Percentiles rank a stretch among this genome's conserved stretches.
Evolutionary conservation across 139 green algal genomes (phyloP).

Genomic region (Picochlorum sp.): DNA sequence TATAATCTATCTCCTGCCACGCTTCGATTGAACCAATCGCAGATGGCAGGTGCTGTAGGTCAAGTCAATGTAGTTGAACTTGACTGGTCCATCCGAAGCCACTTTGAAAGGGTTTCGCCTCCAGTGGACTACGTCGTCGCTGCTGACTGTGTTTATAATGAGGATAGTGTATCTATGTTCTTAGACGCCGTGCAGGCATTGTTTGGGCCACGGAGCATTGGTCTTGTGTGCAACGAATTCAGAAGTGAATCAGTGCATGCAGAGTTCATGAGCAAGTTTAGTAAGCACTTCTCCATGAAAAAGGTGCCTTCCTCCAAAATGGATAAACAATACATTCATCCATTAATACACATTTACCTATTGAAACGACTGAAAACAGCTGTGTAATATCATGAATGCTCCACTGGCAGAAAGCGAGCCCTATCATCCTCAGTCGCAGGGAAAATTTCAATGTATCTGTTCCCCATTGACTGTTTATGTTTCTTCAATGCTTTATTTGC

Average conservation of each 20-base stretch:
- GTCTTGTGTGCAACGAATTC: conserved; percentile 74
- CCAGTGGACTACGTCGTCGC: conserved; percentile 70
- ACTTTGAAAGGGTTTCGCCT: conserved; percentile 24
- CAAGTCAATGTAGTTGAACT: conserved; percentile 53
- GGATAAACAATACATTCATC: conserved; percentile 52
- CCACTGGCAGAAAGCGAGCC: conserved; percentile 6
- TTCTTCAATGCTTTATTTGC: conserved; percentile 56
- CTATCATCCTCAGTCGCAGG: conserved; percentile 46
- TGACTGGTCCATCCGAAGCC: conserved; percentile 56
- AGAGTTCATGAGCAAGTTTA: conserved; percentile 52
- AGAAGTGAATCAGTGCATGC: conserved; percentile 61
- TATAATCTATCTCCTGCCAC: conserved; percentile 58
- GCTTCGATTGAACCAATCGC: conserved; percentile 17
- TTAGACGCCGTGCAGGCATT: conserved; percentile 18
- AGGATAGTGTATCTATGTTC: conserved; percentile 40
- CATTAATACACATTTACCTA: conserved; percentile 60
- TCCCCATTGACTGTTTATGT: conserved; percentile 75
- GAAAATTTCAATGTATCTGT: conserved; percentile 82
- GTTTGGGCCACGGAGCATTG: conserved; percentile 1
- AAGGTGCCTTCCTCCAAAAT: conserved; percentile 42
- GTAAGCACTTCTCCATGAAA: conserved; percentile 48
- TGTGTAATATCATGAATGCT: neutral
- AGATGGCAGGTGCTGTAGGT: conserved; percentile 24
- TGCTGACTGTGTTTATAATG: conserved; percentile 77
- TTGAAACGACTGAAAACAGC: conserved; percentile 38